Percentiles rank a stretch among this genome's conserved stretches.
Conservation (phyloP, 176 grass and related monocot species). For the Bonia amplexicaulis region DNA sequence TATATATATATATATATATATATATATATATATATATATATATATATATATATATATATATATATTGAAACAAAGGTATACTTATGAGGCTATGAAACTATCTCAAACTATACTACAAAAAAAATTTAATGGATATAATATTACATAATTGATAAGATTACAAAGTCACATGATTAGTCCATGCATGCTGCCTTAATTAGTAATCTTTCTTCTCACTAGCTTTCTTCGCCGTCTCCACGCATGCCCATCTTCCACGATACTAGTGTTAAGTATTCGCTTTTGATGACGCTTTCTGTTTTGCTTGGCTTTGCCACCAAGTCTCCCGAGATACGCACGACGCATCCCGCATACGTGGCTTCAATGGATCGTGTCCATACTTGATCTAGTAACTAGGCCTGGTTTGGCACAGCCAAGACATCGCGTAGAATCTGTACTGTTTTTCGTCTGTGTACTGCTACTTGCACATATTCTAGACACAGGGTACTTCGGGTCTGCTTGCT, state of each 20-base stretch:
- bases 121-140: too few relatives aligned
- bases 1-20: too few relatives aligned
- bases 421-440: too few relatives aligned
- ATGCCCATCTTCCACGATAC: not conserved
- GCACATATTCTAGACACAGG: too few relatives aligned
- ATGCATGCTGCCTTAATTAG: not conserved
- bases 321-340: not conserved
- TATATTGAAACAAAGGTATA: not conserved
- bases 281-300: not conserved
- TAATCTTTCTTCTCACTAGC: not conserved
- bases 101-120: not conserved
- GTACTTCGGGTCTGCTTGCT: too few relatives aligned
- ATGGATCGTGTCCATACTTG: not conserved
- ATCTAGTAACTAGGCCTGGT: not conserved
- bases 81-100: not conserved
- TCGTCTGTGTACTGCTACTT: too few relatives aligned
- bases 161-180: not conserved
- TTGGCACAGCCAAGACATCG: too few relatives aligned
- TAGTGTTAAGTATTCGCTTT: not conserved
- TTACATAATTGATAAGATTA: not conserved
- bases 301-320: slow-evolving; percentile 15
- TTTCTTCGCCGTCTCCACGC: not conserved
- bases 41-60: too few relatives aligned
- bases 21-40: too few relatives aligned
- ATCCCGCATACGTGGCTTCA: not conserved